phyloP scores from a whole-genome alignment of 306 rosid species.

The Lablab purpureus region DNA sequence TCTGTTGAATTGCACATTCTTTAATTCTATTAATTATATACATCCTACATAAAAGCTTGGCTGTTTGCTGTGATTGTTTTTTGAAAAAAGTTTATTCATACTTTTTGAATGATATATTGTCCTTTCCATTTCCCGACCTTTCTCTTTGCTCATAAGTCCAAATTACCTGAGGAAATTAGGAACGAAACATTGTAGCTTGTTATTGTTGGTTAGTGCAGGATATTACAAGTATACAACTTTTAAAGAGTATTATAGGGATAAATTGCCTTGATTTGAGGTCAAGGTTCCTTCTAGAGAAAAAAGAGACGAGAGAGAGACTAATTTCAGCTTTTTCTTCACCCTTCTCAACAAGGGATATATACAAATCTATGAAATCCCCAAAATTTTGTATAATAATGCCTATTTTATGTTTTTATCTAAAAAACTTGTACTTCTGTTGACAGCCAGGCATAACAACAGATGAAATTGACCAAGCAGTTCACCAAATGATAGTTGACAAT shows the following conservation, averaged over 20 bases:
- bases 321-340: too few relatives aligned
- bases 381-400: slow-evolving; percentile 19
- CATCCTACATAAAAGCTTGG: not conserved
- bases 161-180: not conserved
- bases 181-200: not conserved
- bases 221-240: not conserved
- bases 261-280: too few relatives aligned
- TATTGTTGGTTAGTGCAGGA: slow-evolving; percentile 1
- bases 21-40: slow-evolving; percentile 14
- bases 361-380: slow-evolving; percentile 9
- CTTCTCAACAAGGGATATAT: too few relatives aligned
- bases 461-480: slow-evolving; percentile 95
- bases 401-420: slow-evolving; percentile 29
- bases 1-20: not conserved
- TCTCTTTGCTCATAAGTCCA: not conserved
- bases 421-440: slow-evolving; percentile 61
- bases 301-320: too few relatives aligned
- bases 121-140: not conserved
- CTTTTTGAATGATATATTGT: not conserved
- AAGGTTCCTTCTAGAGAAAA: too few relatives aligned
- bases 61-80: not conserved
- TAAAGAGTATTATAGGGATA: not conserved
- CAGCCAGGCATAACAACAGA: slow-evolving; percentile 95
- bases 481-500: slow-evolving; percentile 90
- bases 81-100: slow-evolving; percentile 4